Evolutionary conservation across 2,329 filamentous ascomycete species (phyloP).

Genomic region (Neofusicoccum kwambonambiense): DNA sequence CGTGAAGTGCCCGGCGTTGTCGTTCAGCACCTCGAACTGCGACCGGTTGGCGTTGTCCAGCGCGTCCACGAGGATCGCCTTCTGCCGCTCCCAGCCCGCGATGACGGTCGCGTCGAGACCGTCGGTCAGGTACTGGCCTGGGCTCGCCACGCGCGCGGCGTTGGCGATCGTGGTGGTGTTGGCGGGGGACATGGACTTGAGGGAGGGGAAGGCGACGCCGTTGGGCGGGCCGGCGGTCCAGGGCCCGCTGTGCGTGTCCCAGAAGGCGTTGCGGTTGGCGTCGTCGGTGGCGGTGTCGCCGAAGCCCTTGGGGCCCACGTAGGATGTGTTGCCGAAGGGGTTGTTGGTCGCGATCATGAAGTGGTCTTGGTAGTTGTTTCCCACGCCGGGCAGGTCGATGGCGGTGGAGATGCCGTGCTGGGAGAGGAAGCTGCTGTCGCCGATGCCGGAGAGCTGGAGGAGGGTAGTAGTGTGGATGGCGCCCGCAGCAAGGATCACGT

Average conservation of each 20-base stretch:
- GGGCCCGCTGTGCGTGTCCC: background rate
- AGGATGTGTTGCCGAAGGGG: background rate
- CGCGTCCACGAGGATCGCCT: background rate
- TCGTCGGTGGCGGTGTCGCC: slow-evolving; percentile 2
- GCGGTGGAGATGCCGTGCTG: slow-evolving; percentile 24
- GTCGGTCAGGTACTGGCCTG: background rate
- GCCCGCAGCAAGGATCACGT: slow-evolving; percentile 61
- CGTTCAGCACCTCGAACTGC: slow-evolving; percentile 17
- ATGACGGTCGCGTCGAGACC: slow-evolving; percentile 5
- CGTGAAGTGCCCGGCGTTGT: slow-evolving; percentile 15
- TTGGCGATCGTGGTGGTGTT: background rate
- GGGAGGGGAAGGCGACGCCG: slow-evolving; percentile 18
- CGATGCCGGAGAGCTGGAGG: slow-evolving; percentile 63
- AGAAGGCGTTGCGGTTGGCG: background rate
- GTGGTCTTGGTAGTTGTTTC: slow-evolving; percentile 35
- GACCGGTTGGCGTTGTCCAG: slow-evolving; percentile 10
- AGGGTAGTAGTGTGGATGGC: slow-evolving; percentile 57
- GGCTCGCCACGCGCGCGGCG: background rate
- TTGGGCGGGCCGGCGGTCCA: slow-evolving; percentile 12
- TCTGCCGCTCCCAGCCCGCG: slow-evolving; percentile 14
- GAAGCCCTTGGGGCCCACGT: background rate
- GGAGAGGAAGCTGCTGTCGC: slow-evolving; percentile 40
- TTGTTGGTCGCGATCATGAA: slow-evolving; percentile 27
- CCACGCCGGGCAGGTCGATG: slow-evolving; percentile 30
- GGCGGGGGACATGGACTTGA: background rate